Base-by-base conservation (phyloP, 768 basidiomycete species). In the Dentipellis sp. region DNA sequence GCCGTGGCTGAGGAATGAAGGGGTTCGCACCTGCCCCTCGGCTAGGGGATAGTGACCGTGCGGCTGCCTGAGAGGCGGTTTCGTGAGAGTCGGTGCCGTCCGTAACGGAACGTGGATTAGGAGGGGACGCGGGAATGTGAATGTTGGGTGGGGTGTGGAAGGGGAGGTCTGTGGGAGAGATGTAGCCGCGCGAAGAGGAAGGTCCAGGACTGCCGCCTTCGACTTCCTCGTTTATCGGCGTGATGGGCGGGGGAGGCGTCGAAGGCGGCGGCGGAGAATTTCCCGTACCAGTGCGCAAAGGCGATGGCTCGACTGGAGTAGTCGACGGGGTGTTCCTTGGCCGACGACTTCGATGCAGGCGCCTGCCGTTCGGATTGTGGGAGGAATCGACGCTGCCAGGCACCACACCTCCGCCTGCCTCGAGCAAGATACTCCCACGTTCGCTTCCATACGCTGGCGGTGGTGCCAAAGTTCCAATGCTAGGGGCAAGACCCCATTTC, bases 401-500 rank as follows among this genome's bases (percentile, higher is more conserved):
- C 10, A 59, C 65, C 12, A 67, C 60, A 9, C 66, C 67, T 1
- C 84, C 85, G 17, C 93, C 94, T 1, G 94, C 89, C 69, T 97
- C 94, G 2, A 99, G 78, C 9, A 99, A 75, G 56, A 99, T 97
- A 66, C 92, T 95, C 8, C 95, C 97, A 10, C 94, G 80, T 69
- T 99, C 97, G 64, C 90, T 93, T 16, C 97, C 97, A 70, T 98
- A 98, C 0, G 97, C 94, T 5, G 97, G 97, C 29, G 97, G 97
- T 14, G 97, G 97, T 1, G 95, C 95, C 10, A 98, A 78, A 0
- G 97, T 98, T 49, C 97, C 97, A 12, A 94, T 87, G 68, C 94
- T 97, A 8, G 97, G 97, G 36, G 97, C 97, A 35, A 98, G 72
- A 16, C 97, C 97, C 97, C 97, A 99, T 69, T 97, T 98, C 79